Percentiles rank a stretch among this genome's conserved stretches.
Evolutionary conservation across 345 rosid genomes (phyloP).

Genomic region (Murraya koenigii): DNA sequence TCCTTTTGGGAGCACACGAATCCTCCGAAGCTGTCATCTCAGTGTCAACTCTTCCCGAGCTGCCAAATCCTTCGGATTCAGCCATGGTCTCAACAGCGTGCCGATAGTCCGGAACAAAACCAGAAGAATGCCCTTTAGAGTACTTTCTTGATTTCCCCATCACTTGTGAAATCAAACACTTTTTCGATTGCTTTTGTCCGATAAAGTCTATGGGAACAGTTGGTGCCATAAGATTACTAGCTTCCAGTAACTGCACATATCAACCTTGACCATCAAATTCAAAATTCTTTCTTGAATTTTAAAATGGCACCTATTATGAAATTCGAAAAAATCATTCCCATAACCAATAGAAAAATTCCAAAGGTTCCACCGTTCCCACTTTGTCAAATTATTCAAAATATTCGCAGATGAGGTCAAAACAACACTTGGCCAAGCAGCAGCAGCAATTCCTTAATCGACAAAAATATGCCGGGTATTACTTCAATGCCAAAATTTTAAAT

Average conservation of each 20-base stretch:
- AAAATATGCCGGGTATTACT: not conserved
- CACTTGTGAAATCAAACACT: conserved; percentile 31
- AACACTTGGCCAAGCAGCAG: not conserved
- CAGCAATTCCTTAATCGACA: not conserved
- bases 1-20: conserved; percentile 52
- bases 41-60: conserved; percentile 49
- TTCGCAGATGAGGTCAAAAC: not conserved
- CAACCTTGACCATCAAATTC: conserved; percentile 27
- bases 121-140: conserved; percentile 61
- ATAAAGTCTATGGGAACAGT: conserved; percentile 56
- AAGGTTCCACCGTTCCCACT: conserved; percentile 5
- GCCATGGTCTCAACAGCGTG: conserved; percentile 60
- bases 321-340: not conserved
- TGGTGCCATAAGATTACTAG: conserved; percentile 55
- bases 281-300: not conserved
- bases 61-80: conserved; percentile 73
- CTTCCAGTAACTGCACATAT: conserved; percentile 51
- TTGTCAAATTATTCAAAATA: not conserved
- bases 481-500: not conserved
- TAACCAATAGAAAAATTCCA: not conserved
- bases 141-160: conserved; percentile 75
- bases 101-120: conserved; percentile 56
- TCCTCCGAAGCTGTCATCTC: conserved; percentile 63
- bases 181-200: conserved; percentile 47
- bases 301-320: not conserved